These are phyloP conservation scores for Candida adriatica DNA, from an alignment of 805 yeast genomes.

Conservation along the genomic window DNA sequence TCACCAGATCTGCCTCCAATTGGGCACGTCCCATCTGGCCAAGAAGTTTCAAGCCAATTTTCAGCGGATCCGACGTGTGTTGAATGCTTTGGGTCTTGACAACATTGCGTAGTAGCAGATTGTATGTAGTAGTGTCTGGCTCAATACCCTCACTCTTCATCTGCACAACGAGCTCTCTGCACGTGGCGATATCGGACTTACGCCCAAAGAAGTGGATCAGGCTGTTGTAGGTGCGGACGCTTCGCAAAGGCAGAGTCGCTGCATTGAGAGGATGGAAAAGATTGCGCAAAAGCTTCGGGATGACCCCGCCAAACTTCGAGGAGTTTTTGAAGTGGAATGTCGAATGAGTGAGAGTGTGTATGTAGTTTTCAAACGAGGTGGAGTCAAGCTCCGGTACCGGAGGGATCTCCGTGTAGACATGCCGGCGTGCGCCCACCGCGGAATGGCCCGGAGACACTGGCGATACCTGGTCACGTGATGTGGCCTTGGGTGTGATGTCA, in stretches of 20 bases:
- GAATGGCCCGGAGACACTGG: too few relatives aligned
- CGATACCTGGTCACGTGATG: conserved; percentile 8
- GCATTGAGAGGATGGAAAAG: conserved; percentile 34
- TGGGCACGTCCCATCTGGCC: conserved; percentile 24
- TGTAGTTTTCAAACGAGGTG: conserved; percentile 27
- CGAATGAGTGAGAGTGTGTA: conserved; percentile 32
- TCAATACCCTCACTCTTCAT: conserved; percentile 29
- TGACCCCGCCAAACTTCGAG: conserved; percentile 30
- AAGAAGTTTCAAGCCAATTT: conserved; percentile 25
- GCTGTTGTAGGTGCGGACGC: conserved; percentile 29
- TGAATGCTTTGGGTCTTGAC: conserved; percentile 23
- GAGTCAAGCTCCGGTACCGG: conserved; percentile 26
- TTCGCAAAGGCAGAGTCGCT: conserved; percentile 25
- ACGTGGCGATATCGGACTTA: conserved; percentile 33
- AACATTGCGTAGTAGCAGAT: conserved; percentile 29
- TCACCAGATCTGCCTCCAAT: conserved; percentile 28
- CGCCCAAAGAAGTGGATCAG: conserved; percentile 32
- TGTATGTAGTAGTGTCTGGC: conserved; percentile 34
- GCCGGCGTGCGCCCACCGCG: conserved; percentile 12
- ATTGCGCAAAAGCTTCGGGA: conserved; percentile 31
- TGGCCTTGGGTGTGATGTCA: conserved; percentile 19
- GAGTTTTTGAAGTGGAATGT: conserved; percentile 29
- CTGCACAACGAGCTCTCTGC: conserved; percentile 33
- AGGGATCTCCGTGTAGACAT: conserved; percentile 29
- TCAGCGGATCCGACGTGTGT: conserved; percentile 23